These are phyloP conservation scores for Lactarius hengduanensis DNA, from an alignment of 768 basidiomycete species.

Conservation along the genomic window DNA sequence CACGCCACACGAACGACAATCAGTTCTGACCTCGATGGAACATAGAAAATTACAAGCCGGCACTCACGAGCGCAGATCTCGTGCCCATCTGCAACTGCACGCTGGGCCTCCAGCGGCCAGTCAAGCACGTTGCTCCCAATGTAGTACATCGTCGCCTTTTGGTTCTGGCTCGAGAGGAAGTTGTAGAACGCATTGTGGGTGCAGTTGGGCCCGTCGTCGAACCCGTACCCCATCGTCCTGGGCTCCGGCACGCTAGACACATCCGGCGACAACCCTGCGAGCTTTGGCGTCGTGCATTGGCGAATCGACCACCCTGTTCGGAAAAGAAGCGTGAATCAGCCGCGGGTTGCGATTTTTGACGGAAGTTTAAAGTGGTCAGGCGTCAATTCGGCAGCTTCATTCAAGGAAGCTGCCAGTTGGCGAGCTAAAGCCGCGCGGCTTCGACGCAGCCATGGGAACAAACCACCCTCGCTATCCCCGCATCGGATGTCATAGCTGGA, in stretches of 20 bases:
- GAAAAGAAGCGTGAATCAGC: not conserved
- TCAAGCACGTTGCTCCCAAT: slow-evolving; percentile 58
- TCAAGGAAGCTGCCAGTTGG: not conserved
- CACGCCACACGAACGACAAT: not conserved
- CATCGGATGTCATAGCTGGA: not conserved
- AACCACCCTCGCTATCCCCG: not conserved
- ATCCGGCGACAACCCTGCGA: slow-evolving; percentile 43
- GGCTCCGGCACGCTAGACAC: slow-evolving; percentile 54
- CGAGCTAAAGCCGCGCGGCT: not conserved
- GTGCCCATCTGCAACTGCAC: slow-evolving; percentile 56
- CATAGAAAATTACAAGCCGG: not conserved
- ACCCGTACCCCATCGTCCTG: slow-evolving; percentile 54
- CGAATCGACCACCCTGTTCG: slow-evolving; percentile 41
- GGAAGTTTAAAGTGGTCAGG: not conserved
- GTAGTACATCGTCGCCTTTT: slow-evolving; percentile 65
- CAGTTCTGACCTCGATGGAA: not conserved
- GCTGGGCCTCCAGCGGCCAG: slow-evolving; percentile 56
- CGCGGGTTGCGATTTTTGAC: slow-evolving; percentile 37
- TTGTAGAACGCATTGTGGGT: slow-evolving; percentile 64
- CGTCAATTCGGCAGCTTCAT: not conserved
- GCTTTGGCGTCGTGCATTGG: slow-evolving; percentile 50
- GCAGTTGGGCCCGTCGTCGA: slow-evolving; percentile 67
- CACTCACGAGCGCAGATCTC: slow-evolving; percentile 56
- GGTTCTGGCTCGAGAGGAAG: slow-evolving; percentile 49
- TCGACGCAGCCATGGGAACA: not conserved